Base-by-base conservation (phyloP, 495 filamentous ascomycete species). In the Penicillium simplicissimum region DNA sequence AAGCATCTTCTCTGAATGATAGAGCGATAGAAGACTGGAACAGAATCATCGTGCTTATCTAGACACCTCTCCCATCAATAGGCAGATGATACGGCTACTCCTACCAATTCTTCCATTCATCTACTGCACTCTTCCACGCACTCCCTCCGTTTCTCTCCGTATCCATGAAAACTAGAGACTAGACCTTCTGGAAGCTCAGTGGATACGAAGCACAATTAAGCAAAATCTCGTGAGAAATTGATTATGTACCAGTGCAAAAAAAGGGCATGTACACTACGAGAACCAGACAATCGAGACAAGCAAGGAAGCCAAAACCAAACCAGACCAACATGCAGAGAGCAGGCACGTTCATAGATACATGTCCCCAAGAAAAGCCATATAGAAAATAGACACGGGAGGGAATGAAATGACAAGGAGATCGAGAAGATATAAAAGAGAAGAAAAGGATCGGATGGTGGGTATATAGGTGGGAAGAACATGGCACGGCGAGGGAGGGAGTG, bases 361-460 rank as follows among this genome's bases (percentile, higher is more conserved):
- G 57, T 66, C 54, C 54, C 55, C 62, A 64, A 55, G 55, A 62
- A 58, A 64, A 64, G 57, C 57, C 67, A 70, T 63, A 67, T 55
- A 63, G 45, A 31, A 40, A 58, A 52, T 60, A 54, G 55, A 57
- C 35, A 43, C 56, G 28, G 45, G 38, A 57, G 8, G 45, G 11
- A 58, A 49, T 53, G 45, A 38, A 34, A 35, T 23, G 49, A 11
- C 15, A 14, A 40, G 55, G 17, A 14, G 13, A 36, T 19, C n/a
- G 51, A 57, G 55, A 55, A 47, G 35, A 55, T 33, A 15, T 15
- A 14, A 31, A 13, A 31, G 21, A 31, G 28, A 49, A 28, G 14
- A 67, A 65, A 66, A 58, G 61, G 71, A 67, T 66, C 54, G 67
- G 60, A 64, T 64, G 58, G 63, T 62, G 69, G 65, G 65, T 67